A percentile compares a stretch with the other conserved stretches of the same genome.
These are phyloP conservation scores for Fusarium azukiicola DNA, from an alignment of 2,329 filamentous ascomycete genomes.

Conservation along the genomic window DNA sequence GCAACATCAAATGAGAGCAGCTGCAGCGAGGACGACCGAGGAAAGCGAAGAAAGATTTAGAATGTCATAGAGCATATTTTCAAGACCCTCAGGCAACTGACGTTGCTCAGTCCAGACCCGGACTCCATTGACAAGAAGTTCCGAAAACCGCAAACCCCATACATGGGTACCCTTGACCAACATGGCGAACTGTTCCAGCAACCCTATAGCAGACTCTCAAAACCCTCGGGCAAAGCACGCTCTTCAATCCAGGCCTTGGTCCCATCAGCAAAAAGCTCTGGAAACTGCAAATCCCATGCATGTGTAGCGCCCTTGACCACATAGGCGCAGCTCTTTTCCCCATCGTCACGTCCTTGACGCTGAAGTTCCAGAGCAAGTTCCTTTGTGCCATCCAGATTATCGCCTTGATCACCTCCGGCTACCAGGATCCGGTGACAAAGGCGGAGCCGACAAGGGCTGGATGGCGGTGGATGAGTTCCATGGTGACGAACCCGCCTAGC, in stretches of 20 bases:
- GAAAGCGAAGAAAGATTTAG: too few relatives aligned
- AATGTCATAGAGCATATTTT: too few relatives aligned
- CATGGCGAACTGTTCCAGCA: neutral
- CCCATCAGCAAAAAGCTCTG: constrained; percentile 59
- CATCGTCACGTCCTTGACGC: constrained; percentile 35
- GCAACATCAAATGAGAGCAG: too few relatives aligned
- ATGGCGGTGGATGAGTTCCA: constrained; percentile 13
- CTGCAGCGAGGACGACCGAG: too few relatives aligned
- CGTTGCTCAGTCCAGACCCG: too few relatives aligned
- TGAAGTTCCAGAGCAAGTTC: constrained; percentile 51
- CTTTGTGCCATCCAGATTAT: constrained; percentile 54
- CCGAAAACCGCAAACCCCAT: too few relatives aligned
- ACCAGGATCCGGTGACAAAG: constrained; percentile 45
- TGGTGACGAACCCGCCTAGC: constrained; percentile 41
- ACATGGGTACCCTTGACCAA: neutral
- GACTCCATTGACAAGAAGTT: too few relatives aligned
- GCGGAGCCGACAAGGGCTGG: constrained; percentile 11
- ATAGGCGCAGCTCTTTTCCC: constrained; percentile 50
- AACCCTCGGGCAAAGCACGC: constrained; percentile 46
- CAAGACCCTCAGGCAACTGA: too few relatives aligned
- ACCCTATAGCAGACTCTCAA: constrained; percentile 28
- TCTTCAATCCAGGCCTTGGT: constrained; percentile 60
- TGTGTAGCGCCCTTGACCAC: constrained; percentile 60
- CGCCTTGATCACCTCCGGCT: constrained; percentile 58
- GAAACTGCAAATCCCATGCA: constrained; percentile 63